These are phyloP conservation scores for Vigna trinervia DNA, from an alignment of 306 rosid species.

Conservation along the genomic window DNA sequence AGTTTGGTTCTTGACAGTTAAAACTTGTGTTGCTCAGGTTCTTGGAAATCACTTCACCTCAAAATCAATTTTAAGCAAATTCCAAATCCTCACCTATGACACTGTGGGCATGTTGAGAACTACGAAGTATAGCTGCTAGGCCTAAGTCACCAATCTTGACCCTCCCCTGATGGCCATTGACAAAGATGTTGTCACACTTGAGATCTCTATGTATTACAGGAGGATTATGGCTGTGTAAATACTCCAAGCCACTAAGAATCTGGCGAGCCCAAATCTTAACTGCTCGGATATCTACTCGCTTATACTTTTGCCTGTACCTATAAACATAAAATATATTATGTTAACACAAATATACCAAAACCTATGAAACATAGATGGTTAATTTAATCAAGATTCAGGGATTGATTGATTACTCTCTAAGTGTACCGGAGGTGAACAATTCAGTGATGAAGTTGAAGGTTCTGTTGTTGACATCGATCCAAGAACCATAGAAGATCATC, in stretches of 20 bases:
- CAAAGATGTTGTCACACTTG: slow-evolving; percentile 87
- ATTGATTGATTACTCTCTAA: slow-evolving; percentile 71
- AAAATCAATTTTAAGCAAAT: no score
- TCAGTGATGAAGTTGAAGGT: slow-evolving; percentile 95
- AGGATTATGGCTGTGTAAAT: slow-evolving; percentile 73
- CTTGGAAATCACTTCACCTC: no score
- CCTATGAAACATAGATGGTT: neutral
- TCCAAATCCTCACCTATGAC: slow-evolving; percentile 54
- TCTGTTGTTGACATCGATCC: slow-evolving; percentile 68
- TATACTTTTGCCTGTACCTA: slow-evolving; percentile 76
- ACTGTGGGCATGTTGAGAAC: slow-evolving; percentile 81
- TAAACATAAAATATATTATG: neutral
- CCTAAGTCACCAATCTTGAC: slow-evolving; percentile 94
- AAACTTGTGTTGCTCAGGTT: neutral
- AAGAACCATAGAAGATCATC: slow-evolving; percentile 70
- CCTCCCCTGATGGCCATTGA: slow-evolving; percentile 88
- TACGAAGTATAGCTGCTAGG: slow-evolving; percentile 78
- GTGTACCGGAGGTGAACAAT: slow-evolving; percentile 92
- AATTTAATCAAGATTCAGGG: neutral
- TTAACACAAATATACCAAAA: neutral
- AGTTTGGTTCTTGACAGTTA: neutral
- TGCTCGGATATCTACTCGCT: slow-evolving; percentile 60
- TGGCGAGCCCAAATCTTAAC: slow-evolving; percentile 86
- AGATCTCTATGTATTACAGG: slow-evolving; percentile 92
- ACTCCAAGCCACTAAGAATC: slow-evolving; percentile 71